Evolutionary conservation across 495 filamentous ascomycete species (phyloP).

Genomic region (Neurospora terricola): DNA sequence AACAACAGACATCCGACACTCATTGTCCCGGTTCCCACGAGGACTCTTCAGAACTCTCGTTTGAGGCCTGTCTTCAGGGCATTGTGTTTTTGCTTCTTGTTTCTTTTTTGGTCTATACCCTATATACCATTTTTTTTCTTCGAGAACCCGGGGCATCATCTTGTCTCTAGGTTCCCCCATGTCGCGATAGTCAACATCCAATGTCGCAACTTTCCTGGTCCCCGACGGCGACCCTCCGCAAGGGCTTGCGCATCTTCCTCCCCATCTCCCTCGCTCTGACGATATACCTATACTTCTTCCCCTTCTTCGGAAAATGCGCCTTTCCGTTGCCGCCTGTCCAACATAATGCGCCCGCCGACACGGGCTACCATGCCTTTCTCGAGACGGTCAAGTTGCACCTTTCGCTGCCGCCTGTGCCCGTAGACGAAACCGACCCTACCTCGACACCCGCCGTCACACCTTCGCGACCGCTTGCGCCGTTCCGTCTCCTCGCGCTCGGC

Average conservation of each 20-base stretch:
- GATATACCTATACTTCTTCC: constrained; percentile 81
- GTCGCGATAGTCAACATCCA: background rate
- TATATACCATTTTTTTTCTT: background rate
- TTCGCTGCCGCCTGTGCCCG: background rate
- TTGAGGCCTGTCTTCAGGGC: background rate
- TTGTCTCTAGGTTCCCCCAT: background rate
- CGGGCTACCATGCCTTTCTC: constrained; percentile 25
- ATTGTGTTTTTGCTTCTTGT: background rate
- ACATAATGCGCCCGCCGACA: constrained; percentile 14
- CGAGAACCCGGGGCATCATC: background rate
- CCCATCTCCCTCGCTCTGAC: constrained; percentile 61
- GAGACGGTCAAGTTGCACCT: constrained; percentile 41
- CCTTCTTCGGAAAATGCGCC: constrained; percentile 67
- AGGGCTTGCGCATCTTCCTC: constrained; percentile 53
- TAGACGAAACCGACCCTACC: constrained; percentile 11
- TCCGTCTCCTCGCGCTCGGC: constrained; percentile 80
- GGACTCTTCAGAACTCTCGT: background rate
- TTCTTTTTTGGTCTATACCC: background rate
- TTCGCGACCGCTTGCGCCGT: constrained; percentile 48
- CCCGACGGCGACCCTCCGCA: constrained; percentile 48
- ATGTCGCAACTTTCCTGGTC: constrained; percentile 15
- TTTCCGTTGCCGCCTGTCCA: constrained; percentile 53
- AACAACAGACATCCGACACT: background rate
- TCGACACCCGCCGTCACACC: constrained; percentile 1
- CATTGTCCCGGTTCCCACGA: background rate